A percentile compares a stretch with the other conserved stretches of the same genome.
phyloP scores from a whole-genome alignment of 108 stramenopile genomes.

The Thalassiosira profunda region DNA sequence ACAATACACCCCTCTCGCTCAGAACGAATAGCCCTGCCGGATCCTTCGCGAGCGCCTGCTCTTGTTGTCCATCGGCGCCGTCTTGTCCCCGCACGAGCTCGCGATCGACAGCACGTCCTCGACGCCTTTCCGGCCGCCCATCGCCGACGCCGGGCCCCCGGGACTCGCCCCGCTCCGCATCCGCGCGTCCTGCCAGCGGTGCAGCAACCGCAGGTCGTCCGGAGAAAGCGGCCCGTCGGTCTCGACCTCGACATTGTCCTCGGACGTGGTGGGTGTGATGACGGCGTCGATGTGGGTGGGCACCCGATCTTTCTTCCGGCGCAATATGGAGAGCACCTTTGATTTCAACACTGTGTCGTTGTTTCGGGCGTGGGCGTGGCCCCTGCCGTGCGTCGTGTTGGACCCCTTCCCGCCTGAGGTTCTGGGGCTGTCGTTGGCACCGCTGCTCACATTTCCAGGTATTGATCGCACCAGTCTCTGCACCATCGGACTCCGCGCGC shows the following conservation, averaged over 20 bases:
- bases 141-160: not conserved
- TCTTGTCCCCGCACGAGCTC: not conserved
- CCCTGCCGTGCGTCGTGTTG: too few species aligned
- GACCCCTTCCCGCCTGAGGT: too few species aligned
- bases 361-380: too few species aligned
- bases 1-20: too few species aligned
- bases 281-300: not conserved
- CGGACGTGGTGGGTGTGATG: not conserved
- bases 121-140: not conserved
- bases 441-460: too few species aligned
- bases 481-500: too few species aligned
- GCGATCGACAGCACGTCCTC: slow-evolving; percentile 1
- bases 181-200: slow-evolving; percentile 1
- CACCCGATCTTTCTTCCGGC: not conserved
- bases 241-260: not conserved
- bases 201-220: not conserved
- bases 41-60: too few species aligned
- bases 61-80: not conserved
- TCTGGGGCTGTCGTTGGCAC: too few species aligned
- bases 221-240: not conserved
- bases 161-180: not conserved
- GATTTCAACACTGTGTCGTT: not conserved
- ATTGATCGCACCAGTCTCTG: too few species aligned
- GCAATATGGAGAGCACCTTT: not conserved
- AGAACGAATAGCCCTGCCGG: too few species aligned